Evolutionary conservation across 1,284 basidiomycete species (phyloP), one percentile per base, ranked within the genome.

Genomic region (Rugosomyces carneus): DNA sequence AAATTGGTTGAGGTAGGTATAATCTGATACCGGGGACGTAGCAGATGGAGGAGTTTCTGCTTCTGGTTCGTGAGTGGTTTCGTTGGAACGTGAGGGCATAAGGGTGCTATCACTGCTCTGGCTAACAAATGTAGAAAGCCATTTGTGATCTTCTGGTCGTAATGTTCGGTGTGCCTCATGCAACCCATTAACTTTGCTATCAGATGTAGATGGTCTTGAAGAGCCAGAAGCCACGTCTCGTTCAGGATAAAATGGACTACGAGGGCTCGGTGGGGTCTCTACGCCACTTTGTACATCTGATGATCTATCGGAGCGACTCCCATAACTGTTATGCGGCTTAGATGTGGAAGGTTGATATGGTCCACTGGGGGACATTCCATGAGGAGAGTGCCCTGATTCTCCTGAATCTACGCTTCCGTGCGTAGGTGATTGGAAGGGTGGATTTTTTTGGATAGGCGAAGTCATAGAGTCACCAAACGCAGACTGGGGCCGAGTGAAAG

Each of bases 401-500:
- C 57, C 58, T 40, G 61, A 56, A 24, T 68, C 64, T 24, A 59
- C 45, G 9, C 58, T 57, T 11, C 58, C 61, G 46, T 65, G 65
- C 13, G 60, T 63, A 3, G 68, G 67, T 10, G 65, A 67, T 29
- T 65, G 66, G 23, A 65, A 41, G 27, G 57, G 62, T 16, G 60
- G 64, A 27, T 60, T 59, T 45, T 58, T 59, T 32, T 66, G 63
- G 20, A 66, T 65, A 19, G 78, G 74, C 6, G 78, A 75, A 15
- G 65, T 60, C n/a, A 65, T 54, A 19, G 70, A 56, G 51, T 76
- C 72, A 45, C 73, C 73, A 39, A 72, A 56, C 11, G 81, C 77
- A 32, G 82, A 82, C 42, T 70, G 74, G 1, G 82, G 78, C 24
- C 81, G 71, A 23, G 75, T 70, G 55, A 71, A 75, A 6, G 77